Conservation (phyloP, 2,329 filamentous ascomycete species). For the Pestalotiopsis sp. region DNA sequence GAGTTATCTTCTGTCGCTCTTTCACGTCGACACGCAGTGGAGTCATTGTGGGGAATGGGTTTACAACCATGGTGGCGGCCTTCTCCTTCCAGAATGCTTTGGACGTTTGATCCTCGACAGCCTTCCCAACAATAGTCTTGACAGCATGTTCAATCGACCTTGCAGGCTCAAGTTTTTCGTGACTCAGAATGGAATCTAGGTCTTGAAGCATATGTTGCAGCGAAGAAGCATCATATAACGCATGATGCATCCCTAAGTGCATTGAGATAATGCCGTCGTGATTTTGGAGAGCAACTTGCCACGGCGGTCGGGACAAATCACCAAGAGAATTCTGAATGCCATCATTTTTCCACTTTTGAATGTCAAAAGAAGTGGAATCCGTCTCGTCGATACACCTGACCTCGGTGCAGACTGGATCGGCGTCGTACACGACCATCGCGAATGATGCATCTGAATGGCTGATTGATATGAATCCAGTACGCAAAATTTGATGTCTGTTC, state of each 20-base stretch:
- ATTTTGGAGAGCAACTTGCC: slow-evolving; percentile 57
- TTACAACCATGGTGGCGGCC: slow-evolving; percentile 54
- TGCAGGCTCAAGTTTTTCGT: not conserved
- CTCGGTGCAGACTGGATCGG: slow-evolving; percentile 15
- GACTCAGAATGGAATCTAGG: slow-evolving; percentile 36
- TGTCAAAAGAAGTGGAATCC: slow-evolving; percentile 25
- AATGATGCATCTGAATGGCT: slow-evolving; percentile 64
- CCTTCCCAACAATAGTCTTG: not conserved
- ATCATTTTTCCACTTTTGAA: slow-evolving; percentile 38
- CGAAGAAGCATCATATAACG: slow-evolving; percentile 81
- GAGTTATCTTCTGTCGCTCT: slow-evolving; percentile 34
- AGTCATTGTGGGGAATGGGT: slow-evolving; percentile 75
- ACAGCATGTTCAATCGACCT: not conserved
- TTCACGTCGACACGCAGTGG: slow-evolving; percentile 50
- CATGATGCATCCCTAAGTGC: slow-evolving; percentile 68
- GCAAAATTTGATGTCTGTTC: slow-evolving; percentile 66
- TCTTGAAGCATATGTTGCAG: slow-evolving; percentile 64
- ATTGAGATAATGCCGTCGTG: slow-evolving; percentile 25
- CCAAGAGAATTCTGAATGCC: slow-evolving; percentile 34
- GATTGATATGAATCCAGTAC: slow-evolving; percentile 69
- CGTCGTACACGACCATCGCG: slow-evolving; percentile 68
- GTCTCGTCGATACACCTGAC: slow-evolving; percentile 17
- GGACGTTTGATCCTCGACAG: slow-evolving; percentile 19
- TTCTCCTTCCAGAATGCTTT: slow-evolving; percentile 64
- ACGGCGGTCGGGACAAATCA: slow-evolving; percentile 57